A percentile compares a stretch with the other conserved stretches of the same genome.
phyloP scores from a whole-genome alignment of 148 eudicot genomes.

The Camellia sinensis region DNA sequence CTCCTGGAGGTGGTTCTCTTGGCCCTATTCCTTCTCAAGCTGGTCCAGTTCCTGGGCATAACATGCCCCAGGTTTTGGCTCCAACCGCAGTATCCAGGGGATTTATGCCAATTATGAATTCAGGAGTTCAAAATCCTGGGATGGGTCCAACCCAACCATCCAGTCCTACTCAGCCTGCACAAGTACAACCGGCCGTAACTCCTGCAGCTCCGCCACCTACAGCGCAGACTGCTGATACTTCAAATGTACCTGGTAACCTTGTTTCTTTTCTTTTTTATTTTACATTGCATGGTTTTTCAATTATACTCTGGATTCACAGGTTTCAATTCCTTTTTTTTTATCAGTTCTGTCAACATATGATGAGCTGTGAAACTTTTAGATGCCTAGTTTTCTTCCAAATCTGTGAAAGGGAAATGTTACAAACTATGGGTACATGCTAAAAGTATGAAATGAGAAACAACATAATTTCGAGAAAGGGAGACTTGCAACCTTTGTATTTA shows the following conservation, averaged over 20 bases:
- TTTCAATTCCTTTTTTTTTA: background rate
- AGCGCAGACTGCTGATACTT: slow-evolving; percentile 84
- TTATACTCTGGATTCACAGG: background rate
- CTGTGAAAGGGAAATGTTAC: background rate
- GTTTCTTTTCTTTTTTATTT: background rate
- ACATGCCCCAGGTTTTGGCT: slow-evolving; percentile 53
- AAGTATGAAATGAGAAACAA: background rate
- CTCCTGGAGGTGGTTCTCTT: slow-evolving; percentile 46
- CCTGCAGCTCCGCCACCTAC: slow-evolving; percentile 91
- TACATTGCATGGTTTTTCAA: background rate
- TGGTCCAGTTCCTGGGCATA: slow-evolving; percentile 49
- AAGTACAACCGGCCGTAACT: slow-evolving; percentile 49
- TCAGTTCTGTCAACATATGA: background rate
- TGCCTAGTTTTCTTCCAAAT: background rate
- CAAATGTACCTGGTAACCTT: slow-evolving; percentile 82
- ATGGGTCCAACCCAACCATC: slow-evolving; percentile 66
- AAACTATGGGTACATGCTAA: background rate
- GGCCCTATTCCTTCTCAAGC: slow-evolving; percentile 55
- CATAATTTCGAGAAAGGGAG: background rate
- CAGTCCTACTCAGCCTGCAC: slow-evolving; percentile 63
- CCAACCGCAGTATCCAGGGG: slow-evolving; percentile 55
- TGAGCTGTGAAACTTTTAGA: background rate
- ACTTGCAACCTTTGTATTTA: background rate
- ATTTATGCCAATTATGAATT: slow-evolving; percentile 60
- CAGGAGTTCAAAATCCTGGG: slow-evolving; percentile 66